Percentiles rank a stretch among this genome's conserved stretches.
phyloP scores from a whole-genome alignment of 768 basidiomycete species.

The Coprinellus micaceus region DNA sequence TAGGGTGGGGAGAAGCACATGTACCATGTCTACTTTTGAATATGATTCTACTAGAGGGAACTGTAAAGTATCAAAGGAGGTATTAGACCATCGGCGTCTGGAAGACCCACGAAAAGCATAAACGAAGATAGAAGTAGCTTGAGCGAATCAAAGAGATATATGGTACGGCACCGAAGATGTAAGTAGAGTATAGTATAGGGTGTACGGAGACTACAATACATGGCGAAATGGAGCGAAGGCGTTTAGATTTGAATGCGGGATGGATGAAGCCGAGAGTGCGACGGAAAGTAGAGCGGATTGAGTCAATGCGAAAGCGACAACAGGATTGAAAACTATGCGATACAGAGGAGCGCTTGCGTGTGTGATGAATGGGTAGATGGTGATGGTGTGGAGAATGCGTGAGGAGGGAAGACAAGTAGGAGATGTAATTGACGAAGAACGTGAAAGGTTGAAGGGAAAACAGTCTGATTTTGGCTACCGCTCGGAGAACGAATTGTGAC shows the following conservation, averaged over 20 bases:
- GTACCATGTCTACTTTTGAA: too few relatives aligned
- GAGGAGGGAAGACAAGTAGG: background rate
- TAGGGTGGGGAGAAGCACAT: too few relatives aligned
- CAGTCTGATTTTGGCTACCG: background rate
- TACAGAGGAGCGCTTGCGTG: background rate
- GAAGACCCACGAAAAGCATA: background rate
- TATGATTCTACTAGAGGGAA: background rate
- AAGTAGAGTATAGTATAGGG: background rate
- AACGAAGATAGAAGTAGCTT: background rate
- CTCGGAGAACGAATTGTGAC: conserved; percentile 5
- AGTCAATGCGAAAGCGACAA: background rate
- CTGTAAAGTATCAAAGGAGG: background rate
- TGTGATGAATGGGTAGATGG: background rate
- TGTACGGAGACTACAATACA: conserved; percentile 1
- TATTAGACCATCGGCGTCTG: background rate
- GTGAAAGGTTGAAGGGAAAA: too few relatives aligned
- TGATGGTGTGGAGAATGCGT: background rate
- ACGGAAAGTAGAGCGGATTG: background rate
- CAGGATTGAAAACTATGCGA: background rate
- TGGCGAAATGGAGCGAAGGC: background rate
- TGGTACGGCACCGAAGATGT: conserved; percentile 1
- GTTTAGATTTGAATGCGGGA: background rate
- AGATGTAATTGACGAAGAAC: too few relatives aligned
- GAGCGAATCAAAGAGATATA: background rate
- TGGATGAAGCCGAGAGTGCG: background rate